Percentiles rank a stretch among this genome's conserved stretches.
phyloP scores from a whole-genome alignment of 2,329 filamentous ascomycete genomes.

The Dactylellina cionopaga region DNA sequence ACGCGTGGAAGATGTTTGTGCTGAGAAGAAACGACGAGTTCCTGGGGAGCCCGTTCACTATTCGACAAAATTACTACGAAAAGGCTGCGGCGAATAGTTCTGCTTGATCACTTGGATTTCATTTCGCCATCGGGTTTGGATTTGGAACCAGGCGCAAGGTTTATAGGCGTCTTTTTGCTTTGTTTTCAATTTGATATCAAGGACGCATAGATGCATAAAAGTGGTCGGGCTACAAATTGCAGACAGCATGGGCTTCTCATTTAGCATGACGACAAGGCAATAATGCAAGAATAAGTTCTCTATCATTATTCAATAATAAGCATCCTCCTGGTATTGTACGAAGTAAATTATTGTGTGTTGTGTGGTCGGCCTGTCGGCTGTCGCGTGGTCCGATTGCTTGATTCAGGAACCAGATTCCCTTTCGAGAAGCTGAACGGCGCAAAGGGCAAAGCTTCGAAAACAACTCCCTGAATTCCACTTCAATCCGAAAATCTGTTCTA shows the following conservation, averaged over 20 bases:
- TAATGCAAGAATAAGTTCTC: neutral
- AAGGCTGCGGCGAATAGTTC: constrained; percentile 26
- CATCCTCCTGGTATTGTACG: neutral
- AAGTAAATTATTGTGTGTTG: constrained; percentile 34
- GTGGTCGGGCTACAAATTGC: no score
- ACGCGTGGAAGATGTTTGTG: constrained; percentile 46
- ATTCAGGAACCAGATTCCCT: constrained; percentile 34
- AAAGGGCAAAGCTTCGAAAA: no score
- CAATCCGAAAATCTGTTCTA: constrained; percentile 38
- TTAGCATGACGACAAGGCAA: neutral
- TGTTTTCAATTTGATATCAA: no score
- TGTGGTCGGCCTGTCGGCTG: constrained; percentile 46
- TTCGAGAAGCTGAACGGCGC: constrained; percentile 22
- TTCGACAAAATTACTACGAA: constrained; percentile 45
- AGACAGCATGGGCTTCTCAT: no score
- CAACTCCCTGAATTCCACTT: constrained; percentile 5
- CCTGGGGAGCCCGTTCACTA: constrained; percentile 39
- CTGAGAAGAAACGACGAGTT: constrained; percentile 46
- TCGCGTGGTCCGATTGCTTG: constrained; percentile 35
- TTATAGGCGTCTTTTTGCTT: no score
- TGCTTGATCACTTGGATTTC: neutral
- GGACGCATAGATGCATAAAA: no score
- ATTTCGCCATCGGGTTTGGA: neutral
- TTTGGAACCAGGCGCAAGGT: neutral
- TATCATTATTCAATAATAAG: neutral